Conservation (phyloP, 768 basidiomycete genomes). For the Suillus occidentalis region DNA sequence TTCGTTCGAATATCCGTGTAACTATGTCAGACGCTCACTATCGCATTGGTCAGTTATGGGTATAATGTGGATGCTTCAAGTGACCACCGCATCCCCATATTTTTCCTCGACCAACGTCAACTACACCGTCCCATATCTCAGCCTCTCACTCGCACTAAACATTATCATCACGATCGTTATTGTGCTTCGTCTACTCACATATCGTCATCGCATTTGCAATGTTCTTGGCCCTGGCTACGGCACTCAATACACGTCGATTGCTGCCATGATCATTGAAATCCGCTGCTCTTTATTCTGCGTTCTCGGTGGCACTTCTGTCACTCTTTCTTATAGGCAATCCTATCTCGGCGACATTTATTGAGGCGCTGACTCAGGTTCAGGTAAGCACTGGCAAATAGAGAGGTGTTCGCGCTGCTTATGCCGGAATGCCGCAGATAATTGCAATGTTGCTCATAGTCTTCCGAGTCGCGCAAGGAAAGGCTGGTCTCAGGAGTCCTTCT, state of each 20-base stretch:
- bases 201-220: slow-evolving; percentile 14
- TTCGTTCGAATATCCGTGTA: neutral
- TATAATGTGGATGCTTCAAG: slow-evolving; percentile 3
- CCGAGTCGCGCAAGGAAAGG: slow-evolving; percentile 31
- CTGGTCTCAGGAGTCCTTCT: slow-evolving; percentile 18
- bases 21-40: neutral
- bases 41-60: neutral
- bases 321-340: slow-evolving; percentile 21
- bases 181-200: slow-evolving; percentile 25
- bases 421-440: slow-evolving; percentile 21
- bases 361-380: slow-evolving; percentile 29
- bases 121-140: slow-evolving; percentile 26
- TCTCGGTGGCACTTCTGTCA: slow-evolving; percentile 31
- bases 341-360: slow-evolving; percentile 31
- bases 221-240: slow-evolving; percentile 25
- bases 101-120: slow-evolving; percentile 10
- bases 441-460: slow-evolving; percentile 31
- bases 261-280: slow-evolving; percentile 39
- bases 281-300: slow-evolving; percentile 28
- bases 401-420: neutral
- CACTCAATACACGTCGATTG: slow-evolving; percentile 30
- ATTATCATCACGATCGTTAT: slow-evolving; percentile 34
- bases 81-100: neutral
- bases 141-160: slow-evolving; percentile 31
- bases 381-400: slow-evolving; percentile 14